Percentiles rank a stretch among this genome's conserved stretches.
phyloP scores from a whole-genome alignment of 768 basidiomycete species.

The Mrakia hoshinonis region DNA sequence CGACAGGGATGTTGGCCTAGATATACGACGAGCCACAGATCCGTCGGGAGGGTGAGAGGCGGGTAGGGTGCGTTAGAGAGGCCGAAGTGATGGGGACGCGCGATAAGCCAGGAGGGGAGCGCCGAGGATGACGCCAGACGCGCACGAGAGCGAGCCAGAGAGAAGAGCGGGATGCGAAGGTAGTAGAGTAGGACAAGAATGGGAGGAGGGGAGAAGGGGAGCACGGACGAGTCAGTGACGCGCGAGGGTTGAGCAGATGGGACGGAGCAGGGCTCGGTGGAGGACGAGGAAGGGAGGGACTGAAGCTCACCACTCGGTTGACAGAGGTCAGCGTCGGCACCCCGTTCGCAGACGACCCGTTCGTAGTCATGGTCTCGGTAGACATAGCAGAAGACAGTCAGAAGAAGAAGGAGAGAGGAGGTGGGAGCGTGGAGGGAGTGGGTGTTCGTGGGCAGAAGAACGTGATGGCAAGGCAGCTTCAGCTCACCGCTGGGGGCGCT shows the following conservation, averaged over 20 bases:
- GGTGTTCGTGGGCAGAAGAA: too few species aligned
- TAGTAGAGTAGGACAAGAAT: neutral
- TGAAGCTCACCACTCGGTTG: neutral
- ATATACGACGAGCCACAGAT: neutral
- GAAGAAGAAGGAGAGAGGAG: neutral
- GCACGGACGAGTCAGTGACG: too few species aligned
- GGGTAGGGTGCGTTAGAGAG: neutral
- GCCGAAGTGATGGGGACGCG: neutral
- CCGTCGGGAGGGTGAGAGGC: neutral
- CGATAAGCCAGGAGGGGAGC: neutral
- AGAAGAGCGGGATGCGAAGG: neutral
- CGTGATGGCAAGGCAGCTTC: too few species aligned
- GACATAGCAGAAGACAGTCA: neutral
- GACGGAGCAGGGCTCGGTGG: too few species aligned
- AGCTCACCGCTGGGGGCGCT: too few species aligned
- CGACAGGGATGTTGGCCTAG: slow-evolving; percentile 26
- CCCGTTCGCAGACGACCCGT: neutral
- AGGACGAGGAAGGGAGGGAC: neutral
- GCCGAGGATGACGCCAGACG: neutral
- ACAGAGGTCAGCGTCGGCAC: slow-evolving; percentile 12
- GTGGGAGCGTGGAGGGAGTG: too few species aligned
- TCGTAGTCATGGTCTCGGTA: neutral
- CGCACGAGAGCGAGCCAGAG: neutral
- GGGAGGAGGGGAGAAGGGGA: neutral
- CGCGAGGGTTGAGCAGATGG: too few species aligned